Percentiles rank a stretch among this genome's conserved stretches.
Conservation (phyloP, 108 stramenopile species). For the Cyclotella cryptica region DNA sequence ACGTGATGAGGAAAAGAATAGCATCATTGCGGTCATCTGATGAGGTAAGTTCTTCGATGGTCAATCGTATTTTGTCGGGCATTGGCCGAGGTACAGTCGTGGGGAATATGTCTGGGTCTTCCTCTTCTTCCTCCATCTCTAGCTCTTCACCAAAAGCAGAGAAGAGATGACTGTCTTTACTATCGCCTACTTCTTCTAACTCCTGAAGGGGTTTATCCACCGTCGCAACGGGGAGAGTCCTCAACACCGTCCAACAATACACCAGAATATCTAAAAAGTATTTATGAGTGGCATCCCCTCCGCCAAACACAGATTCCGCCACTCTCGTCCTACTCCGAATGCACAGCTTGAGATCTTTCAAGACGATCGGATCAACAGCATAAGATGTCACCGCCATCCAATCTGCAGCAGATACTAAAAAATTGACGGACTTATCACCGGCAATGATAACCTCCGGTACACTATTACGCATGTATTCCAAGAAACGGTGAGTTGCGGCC, state of each 20-base stretch:
- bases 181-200: slow-evolving; percentile 6
- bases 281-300: slow-evolving; percentile 55
- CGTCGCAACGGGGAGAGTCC: slow-evolving; percentile 8
- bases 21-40: slow-evolving; percentile 54
- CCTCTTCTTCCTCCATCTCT: slow-evolving; percentile 42
- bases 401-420: slow-evolving; percentile 48
- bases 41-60: slow-evolving; percentile 44
- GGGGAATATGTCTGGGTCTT: slow-evolving; percentile 38
- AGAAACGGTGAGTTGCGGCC: slow-evolving; percentile 45
- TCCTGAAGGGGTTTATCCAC: background rate
- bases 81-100: slow-evolving; percentile 34
- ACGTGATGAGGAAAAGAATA: slow-evolving; percentile 45
- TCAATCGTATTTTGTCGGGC: slow-evolving; percentile 15
- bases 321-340: slow-evolving; percentile 49
- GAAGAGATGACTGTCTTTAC: background rate
- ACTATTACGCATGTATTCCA: slow-evolving; percentile 27
- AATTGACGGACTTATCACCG: slow-evolving; percentile 18
- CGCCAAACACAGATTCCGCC: slow-evolving; percentile 41
- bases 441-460: slow-evolving; percentile 7
- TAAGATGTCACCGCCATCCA: slow-evolving; percentile 30
- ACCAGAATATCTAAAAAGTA: slow-evolving; percentile 47
- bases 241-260: slow-evolving; percentile 51
- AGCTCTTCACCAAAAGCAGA: slow-evolving; percentile 16
- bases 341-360: slow-evolving; percentile 52
- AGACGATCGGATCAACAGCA: slow-evolving; percentile 20